These are phyloP conservation scores for Blepharisma japonicum DNA, from an alignment of 73 alveolate species.

Conservation along the genomic window DNA sequence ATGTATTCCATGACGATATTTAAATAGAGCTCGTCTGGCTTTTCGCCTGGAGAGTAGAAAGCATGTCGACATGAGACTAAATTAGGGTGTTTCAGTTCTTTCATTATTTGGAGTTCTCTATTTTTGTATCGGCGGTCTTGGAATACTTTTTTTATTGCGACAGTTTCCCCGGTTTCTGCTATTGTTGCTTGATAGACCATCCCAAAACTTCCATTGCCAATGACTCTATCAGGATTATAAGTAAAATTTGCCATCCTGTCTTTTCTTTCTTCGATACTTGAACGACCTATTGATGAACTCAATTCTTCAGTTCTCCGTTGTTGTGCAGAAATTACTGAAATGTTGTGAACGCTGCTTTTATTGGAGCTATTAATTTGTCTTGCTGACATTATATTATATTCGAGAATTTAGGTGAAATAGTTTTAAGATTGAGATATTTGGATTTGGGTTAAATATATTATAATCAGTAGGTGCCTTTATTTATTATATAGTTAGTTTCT, in stretches of 20 bases:
- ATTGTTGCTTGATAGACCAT: slow-evolving; percentile 79
- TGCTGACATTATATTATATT: slow-evolving; percentile 27
- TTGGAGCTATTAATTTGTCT: slow-evolving; percentile 3
- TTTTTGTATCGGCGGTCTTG: slow-evolving; percentile 91
- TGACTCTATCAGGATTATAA: slow-evolving; percentile 79
- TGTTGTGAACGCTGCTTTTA: not conserved
- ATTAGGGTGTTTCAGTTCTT: slow-evolving; percentile 88
- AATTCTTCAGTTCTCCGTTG: not conserved
- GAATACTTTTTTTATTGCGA: slow-evolving; percentile 89
- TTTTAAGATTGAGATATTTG: too few species aligned
- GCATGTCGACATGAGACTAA: slow-evolving; percentile 76
- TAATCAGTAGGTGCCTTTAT: too few species aligned
- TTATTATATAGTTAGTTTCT: too few species aligned
- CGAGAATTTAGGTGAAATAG: too few species aligned
- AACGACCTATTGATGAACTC: not conserved
- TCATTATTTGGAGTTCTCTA: slow-evolving; percentile 90
- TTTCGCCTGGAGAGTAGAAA: slow-evolving; percentile 89
- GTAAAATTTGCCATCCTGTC: slow-evolving; percentile 41
- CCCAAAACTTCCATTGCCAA: slow-evolving; percentile 91
- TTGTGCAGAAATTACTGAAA: not conserved
- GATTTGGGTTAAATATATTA: too few species aligned
- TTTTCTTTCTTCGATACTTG: not conserved
- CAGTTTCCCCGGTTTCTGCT: slow-evolving; percentile 87
- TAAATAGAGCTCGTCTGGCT: slow-evolving; percentile 67
- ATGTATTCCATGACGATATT: slow-evolving; percentile 81